Evolutionary conservation across 2,329 filamentous ascomycete genomes (phyloP).

Genomic region (Diaporthe sp.): DNA sequence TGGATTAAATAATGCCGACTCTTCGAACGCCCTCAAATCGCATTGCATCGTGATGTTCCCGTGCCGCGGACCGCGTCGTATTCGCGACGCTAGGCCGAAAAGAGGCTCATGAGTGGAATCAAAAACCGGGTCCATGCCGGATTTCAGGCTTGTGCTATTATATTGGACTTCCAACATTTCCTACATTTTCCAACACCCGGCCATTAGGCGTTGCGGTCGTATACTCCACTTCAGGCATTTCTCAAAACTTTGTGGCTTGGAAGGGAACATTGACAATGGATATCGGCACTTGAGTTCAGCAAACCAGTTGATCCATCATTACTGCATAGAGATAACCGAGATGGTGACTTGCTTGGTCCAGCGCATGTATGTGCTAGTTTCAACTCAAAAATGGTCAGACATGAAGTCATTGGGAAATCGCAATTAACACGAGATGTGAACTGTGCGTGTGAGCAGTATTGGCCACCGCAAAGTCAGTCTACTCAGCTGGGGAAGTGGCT

Average conservation of each 20-base stretch:
- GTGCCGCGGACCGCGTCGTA: conserved; percentile 3
- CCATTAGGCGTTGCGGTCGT: not conserved
- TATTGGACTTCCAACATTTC: conserved; percentile 8
- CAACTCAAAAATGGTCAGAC: not conserved
- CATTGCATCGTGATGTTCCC: not conserved
- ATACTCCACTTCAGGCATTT: not conserved
- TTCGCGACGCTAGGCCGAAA: not conserved
- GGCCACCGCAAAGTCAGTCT: not conserved
- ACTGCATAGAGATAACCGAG: conserved; percentile 6
- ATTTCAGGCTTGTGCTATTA: not conserved
- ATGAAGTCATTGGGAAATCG: not conserved
- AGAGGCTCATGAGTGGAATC: not conserved
- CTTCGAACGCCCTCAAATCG: not conserved
- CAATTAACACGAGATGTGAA: not conserved
- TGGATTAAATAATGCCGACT: not conserved
- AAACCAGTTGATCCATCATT: not conserved
- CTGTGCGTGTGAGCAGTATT: not conserved
- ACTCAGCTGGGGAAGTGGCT: not conserved
- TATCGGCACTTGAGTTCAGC: not conserved
- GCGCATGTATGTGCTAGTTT: conserved; percentile 1
- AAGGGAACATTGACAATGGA: not conserved
- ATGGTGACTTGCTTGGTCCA: not conserved
- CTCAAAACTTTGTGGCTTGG: not conserved
- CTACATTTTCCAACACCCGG: not conserved
- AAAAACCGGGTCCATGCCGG: conserved; percentile 14